phyloP scores from a whole-genome alignment of 371 early-diverging fungal species.

The Choanephora cucurbitarum region DNA sequence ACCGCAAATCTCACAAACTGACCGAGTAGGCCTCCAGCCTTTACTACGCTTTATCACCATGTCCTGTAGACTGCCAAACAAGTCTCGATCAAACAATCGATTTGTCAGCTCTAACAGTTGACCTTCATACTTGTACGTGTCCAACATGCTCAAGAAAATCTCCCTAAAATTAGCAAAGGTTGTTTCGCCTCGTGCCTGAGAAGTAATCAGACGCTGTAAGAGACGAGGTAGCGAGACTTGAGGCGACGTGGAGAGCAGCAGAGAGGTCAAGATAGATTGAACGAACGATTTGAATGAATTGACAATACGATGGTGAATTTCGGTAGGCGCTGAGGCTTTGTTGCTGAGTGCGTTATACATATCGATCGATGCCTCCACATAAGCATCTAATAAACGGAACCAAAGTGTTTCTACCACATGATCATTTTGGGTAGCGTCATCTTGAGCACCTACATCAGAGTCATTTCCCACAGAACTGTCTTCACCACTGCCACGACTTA shows the following conservation, averaged over 20 bases:
- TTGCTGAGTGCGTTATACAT: slow-evolving; percentile 21
- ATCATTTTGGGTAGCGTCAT: slow-evolving; percentile 23
- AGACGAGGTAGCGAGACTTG: slow-evolving; percentile 71
- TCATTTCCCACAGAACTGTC: slow-evolving; percentile 11
- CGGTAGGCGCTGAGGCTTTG: slow-evolving; percentile 14
- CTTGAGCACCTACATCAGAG: slow-evolving; percentile 8
- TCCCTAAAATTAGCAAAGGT: slow-evolving; percentile 76
- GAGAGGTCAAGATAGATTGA: slow-evolving; percentile 63
- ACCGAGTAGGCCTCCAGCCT: slow-evolving; percentile 67
- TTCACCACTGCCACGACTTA: slow-evolving; percentile 14
- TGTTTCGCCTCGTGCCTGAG: slow-evolving; percentile 58
- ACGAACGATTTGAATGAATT: slow-evolving; percentile 65
- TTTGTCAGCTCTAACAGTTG: slow-evolving; percentile 74
- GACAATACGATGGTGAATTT: slow-evolving; percentile 44
- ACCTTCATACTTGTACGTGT: slow-evolving; percentile 76
- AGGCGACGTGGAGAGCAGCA: slow-evolving; percentile 64
- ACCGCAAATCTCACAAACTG: slow-evolving; percentile 61
- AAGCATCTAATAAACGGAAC: slow-evolving; percentile 68
- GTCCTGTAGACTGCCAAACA: slow-evolving; percentile 59
- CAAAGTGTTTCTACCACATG: slow-evolving; percentile 63
- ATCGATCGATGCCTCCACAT: slow-evolving; percentile 57
- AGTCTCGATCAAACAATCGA: slow-evolving; percentile 67
- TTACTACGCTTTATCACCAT: slow-evolving; percentile 56
- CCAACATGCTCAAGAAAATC: slow-evolving; percentile 75
- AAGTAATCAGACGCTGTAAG: slow-evolving; percentile 61